Evolutionary conservation across 2,329 filamentous ascomycete species (phyloP), one percentile per base, ranked within the genome.

Genomic region (Beauveria medogensis): DNA sequence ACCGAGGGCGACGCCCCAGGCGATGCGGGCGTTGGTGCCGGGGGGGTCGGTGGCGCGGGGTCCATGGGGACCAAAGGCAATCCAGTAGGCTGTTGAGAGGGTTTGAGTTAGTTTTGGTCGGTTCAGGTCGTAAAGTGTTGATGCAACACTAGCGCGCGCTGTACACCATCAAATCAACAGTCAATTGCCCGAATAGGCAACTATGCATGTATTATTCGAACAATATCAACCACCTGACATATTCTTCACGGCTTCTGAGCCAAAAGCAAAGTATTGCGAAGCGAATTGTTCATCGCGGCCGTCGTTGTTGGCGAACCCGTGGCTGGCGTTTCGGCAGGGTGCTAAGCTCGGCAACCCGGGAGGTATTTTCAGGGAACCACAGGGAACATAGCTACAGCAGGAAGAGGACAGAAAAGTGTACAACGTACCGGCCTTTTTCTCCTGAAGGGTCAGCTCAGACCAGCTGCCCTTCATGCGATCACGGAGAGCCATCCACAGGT

Each of bases 381-480:
- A 44, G 63, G 61, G 63, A 56, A 63, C 51, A 51, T 30, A 54
- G 59, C 59, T 64, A 63, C 63, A 54, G 28, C 26, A 41, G 52
- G 14, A 55, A 28, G 16, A 28, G 3, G 44, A 47, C n/a, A n/a
- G 18, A 37, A 52, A 58, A 61, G 51, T 56, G 40, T 18, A 55
- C 16, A 34, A 62, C 92, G 75, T 87, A 97, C 94, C 93, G 71
- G 94, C 94, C 83, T 96, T 97, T 90, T 99, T 96, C 85, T 99
- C 94, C 78, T 94, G 89, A 72, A 95, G 69, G 57, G 94, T 97
- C 81, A 99, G 82, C 74, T 97, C 91, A 73, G 88, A 85, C 94
- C 94, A 99, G 82, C 91, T 92, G 71, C 85, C 87, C 90, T 96
- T 97, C 94, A 99, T 99, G 74, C 94, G 89, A 81, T 99, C 94